Percentiles rank a stretch among this genome's conserved stretches.
phyloP scores from a whole-genome alignment of 163 green algal species.

The Volvox carteri region DNA sequence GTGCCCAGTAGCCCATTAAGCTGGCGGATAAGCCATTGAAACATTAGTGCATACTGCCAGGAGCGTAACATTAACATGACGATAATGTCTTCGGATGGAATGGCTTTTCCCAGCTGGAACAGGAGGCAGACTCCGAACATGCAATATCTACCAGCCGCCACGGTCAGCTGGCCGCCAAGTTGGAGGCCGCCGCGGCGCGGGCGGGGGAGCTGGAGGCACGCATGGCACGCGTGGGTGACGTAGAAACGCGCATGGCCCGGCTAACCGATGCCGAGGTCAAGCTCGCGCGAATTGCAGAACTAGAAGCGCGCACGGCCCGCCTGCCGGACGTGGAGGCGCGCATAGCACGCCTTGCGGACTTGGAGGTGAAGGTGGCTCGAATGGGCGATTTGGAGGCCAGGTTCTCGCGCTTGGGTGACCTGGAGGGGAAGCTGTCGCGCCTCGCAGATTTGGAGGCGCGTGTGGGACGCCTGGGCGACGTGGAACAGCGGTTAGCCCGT shows the following conservation, averaged over 20 bases:
- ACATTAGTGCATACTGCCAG: too few species aligned
- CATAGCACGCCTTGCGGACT: not conserved
- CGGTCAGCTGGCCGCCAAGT: constrained; percentile 27
- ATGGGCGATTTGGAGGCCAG: constrained; percentile 31
- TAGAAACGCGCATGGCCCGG: constrained; percentile 6
- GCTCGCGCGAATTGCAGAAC: constrained; percentile 10
- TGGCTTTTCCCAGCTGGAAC: constrained; percentile 4
- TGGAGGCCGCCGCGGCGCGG: constrained; percentile 30
- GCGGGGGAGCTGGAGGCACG: constrained; percentile 36
- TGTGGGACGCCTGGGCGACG: constrained; percentile 15
- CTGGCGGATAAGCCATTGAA: too few species aligned
- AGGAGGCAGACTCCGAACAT: constrained; percentile 40
- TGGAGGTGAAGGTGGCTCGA: constrained; percentile 32
- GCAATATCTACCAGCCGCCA: constrained; percentile 33
- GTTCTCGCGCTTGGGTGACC: not conserved
- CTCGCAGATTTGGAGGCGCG: constrained; percentile 3
- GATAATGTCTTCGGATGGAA: not conserved
- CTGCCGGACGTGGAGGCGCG: constrained; percentile 35
- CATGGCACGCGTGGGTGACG: constrained; percentile 3
- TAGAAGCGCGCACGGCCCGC: constrained; percentile 13
- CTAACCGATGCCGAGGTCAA: constrained; percentile 19
- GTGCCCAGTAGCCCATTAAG: too few species aligned
- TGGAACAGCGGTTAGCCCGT: constrained; percentile 21
- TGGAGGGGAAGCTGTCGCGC: constrained; percentile 15
- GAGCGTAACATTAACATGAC: not conserved